Percentiles rank a stretch among this genome's conserved stretches.
phyloP scores from a whole-genome alignment of 2,329 filamentous ascomycete genomes.

The Fonsecaea erecta region DNA sequence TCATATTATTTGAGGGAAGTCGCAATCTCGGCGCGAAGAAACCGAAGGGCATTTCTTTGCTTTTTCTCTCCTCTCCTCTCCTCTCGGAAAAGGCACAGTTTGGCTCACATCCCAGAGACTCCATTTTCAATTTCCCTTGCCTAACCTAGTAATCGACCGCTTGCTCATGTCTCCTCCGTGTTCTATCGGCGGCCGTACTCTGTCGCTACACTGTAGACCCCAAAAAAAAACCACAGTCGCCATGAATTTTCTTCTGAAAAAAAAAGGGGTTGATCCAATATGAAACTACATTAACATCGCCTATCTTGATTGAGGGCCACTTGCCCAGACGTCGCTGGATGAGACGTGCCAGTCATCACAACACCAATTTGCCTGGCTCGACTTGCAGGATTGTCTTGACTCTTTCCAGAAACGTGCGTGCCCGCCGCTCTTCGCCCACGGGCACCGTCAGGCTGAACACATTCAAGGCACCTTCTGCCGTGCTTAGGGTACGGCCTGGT shows the following conservation, averaged over 20 bases:
- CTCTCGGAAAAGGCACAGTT: too few relatives aligned
- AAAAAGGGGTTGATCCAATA: not conserved
- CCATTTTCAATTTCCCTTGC: too few relatives aligned
- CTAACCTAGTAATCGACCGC: too few relatives aligned
- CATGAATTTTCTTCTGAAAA: not conserved
- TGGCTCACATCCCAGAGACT: too few relatives aligned
- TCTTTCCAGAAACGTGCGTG: constrained; percentile 79
- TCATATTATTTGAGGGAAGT: too few relatives aligned
- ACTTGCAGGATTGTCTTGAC: constrained; percentile 82
- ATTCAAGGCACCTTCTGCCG: constrained; percentile 65
- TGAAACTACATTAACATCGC: not conserved
- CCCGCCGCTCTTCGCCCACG: constrained; percentile 79
- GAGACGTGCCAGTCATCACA: constrained; percentile 42
- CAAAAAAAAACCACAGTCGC: not conserved
- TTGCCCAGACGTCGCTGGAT: not conserved
- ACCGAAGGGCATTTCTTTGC: too few relatives aligned
- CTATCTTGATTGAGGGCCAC: not conserved
- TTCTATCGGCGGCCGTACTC: not conserved
- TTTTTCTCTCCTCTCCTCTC: too few relatives aligned
- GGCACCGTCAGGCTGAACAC: constrained; percentile 82
- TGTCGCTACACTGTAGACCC: not conserved
- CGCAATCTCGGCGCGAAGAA: too few relatives aligned
- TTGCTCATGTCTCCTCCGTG: not conserved
- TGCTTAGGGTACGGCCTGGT: constrained; percentile 44
- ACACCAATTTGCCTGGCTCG: constrained; percentile 75